phyloP scores from a whole-genome alignment of 73 alveolate genomes.

The Symbiodinium natans region DNA sequence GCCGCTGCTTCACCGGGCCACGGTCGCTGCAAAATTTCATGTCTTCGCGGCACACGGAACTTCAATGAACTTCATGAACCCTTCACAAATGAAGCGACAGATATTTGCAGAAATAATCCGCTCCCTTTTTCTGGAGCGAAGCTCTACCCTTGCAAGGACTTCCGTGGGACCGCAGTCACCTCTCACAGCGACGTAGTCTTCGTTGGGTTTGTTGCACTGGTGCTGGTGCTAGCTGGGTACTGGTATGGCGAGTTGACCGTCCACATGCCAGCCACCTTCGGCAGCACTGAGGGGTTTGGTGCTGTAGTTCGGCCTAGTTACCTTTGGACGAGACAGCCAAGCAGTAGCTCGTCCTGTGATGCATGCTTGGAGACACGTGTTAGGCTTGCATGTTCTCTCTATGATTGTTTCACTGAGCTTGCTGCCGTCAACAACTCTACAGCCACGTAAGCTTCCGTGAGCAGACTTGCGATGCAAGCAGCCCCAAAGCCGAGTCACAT shows the following conservation, averaged over 20 bases:
- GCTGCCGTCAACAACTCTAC: constrained; percentile 1
- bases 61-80: too few relatives aligned
- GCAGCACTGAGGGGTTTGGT: background rate
- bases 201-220: background rate
- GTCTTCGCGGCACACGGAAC: too few relatives aligned
- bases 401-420: background rate
- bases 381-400: background rate
- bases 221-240: background rate
- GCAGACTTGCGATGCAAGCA: too few relatives aligned
- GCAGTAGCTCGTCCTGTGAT: background rate
- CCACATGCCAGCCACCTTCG: constrained; percentile 3
- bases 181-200: too few relatives aligned
- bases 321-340: constrained; percentile 7
- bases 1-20: too few relatives aligned
- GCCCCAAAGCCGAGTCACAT: too few relatives aligned
- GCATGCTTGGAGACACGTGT: background rate
- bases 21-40: too few relatives aligned
- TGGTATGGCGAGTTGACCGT: background rate
- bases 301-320: constrained; percentile 8
- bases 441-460: background rate
- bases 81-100: too few relatives aligned
- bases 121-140: background rate
- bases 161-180: background rate
- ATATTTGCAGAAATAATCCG: too few relatives aligned
- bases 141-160: background rate